These are phyloP conservation scores for Globisporangium ultimum DNA, from an alignment of 352 stramenopile genomes.

Conservation along the genomic window DNA sequence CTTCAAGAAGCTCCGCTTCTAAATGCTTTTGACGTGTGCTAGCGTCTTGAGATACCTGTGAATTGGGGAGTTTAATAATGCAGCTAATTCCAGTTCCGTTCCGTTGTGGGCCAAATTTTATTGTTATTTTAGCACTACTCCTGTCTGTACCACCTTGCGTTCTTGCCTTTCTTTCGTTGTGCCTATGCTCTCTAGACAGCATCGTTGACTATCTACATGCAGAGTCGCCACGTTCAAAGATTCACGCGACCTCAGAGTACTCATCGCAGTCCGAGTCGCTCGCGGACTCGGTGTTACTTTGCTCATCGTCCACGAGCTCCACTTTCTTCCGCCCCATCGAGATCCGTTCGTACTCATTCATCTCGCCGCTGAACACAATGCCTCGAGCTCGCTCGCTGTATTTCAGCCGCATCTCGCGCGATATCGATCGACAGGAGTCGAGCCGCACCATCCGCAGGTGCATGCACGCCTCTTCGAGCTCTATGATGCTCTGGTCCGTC, in stretches of 20 bases:
- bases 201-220: no score
- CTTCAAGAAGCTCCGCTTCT: constrained; percentile 99
- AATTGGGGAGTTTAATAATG: constrained; percentile 51
- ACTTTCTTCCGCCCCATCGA: constrained; percentile 33
- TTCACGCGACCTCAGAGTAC: not conserved
- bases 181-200: no score
- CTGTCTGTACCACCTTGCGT: not conserved
- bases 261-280: constrained; percentile 24
- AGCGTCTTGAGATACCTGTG: constrained; percentile 40
- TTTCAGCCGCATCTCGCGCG: constrained; percentile 38
- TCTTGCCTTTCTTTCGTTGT: not conserved
- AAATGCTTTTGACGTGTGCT: constrained; percentile 55
- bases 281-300: constrained; percentile 17
- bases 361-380: constrained; percentile 14
- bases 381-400: constrained; percentile 25
- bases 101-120: constrained; percentile 30
- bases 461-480: constrained; percentile 34
- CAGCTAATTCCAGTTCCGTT: constrained; percentile 66
- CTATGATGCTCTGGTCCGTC: constrained; percentile 38
- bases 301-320: constrained; percentile 28
- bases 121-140: constrained; percentile 3
- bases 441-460: constrained; percentile 53
- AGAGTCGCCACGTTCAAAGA: no score
- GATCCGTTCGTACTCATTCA: constrained; percentile 34
- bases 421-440: constrained; percentile 69